Percentiles rank a stretch among this genome's conserved stretches.
phyloP scores from a whole-genome alignment of 176 grass and related monocot species.

The Bonia amplexicaulis region DNA sequence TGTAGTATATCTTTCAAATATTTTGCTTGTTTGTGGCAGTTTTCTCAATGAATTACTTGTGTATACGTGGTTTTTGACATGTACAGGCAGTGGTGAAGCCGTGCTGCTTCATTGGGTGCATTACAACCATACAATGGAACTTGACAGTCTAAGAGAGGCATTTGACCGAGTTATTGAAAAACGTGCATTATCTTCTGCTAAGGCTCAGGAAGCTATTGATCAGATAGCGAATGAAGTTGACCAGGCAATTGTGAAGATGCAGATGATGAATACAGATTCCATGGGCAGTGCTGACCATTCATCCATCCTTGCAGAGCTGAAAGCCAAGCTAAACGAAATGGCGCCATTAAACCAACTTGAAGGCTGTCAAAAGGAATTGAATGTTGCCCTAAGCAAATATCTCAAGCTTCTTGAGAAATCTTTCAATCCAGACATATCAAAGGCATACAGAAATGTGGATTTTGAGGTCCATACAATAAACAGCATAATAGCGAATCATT shows the following conservation, averaged over 20 bases:
- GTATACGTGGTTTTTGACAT: not conserved
- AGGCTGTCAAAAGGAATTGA: conserved; percentile 71
- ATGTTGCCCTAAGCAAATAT: conserved; percentile 64
- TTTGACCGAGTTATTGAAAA: conserved; percentile 79
- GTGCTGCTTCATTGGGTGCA: conserved; percentile 19
- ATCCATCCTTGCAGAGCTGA: conserved; percentile 53
- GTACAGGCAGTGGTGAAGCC: conserved; percentile 2
- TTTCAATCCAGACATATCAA: conserved; percentile 76
- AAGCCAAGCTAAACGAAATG: conserved; percentile 52
- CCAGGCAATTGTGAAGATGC: conserved; percentile 45
- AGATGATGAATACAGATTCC: conserved; percentile 49
- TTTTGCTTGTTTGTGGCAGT: not conserved
- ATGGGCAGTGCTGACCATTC: conserved; percentile 39
- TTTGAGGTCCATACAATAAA: conserved; percentile 65
- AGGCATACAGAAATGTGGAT: conserved; percentile 76
- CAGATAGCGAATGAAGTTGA: conserved; percentile 60
- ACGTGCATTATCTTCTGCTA: conserved; percentile 43
- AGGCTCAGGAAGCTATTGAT: conserved; percentile 57
- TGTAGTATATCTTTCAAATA: not conserved
- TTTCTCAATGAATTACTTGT: not conserved
- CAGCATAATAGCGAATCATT: conserved; percentile 70
- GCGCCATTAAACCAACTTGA: conserved; percentile 56
- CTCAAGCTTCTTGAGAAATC: conserved; percentile 71
- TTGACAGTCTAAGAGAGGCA: conserved; percentile 61
- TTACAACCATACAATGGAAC: conserved; percentile 53